Evolutionary conservation across 2,329 filamentous ascomycete genomes (phyloP), one percentile per base, ranked within the genome.

Genomic region (Aspergillus candidus): DNA sequence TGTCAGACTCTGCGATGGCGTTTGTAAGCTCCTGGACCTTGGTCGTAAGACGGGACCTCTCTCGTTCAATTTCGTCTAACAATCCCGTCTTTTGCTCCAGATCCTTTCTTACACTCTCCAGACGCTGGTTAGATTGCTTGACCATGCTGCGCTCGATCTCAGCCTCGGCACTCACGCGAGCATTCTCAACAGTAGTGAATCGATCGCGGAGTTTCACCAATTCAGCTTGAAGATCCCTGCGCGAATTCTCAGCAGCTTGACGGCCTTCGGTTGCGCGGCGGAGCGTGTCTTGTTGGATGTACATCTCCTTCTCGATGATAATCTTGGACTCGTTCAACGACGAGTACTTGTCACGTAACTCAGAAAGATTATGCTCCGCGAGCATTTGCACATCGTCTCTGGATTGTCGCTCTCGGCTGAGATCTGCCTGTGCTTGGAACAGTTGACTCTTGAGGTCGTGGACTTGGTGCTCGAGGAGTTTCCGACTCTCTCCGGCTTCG

Each of bases 291-390:
- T 96, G 90, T 61, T 97, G 91, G 4, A 87, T 84, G 62, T 97
- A 97, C 64, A 98, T 83, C 67, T 97, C 91, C 66, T 96, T 97
- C 67, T 98, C 91, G 51, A 98, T 95, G 37, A 83, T 94, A 57
- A 96, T 95, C 67, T 98, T 98, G 22, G 88, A 84, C 51, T 96
- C 89, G 57, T 95, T 95, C 30, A 97, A 75, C 30, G 81, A 79
- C 39, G 94, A 84, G 55, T 83, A 94, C 53, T 97, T 89, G 18
- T 90, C 83, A 61, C 90, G 84, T 48, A 98, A 74, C 40, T 84
- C 80, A 35, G 86, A 76, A 57, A 84, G 87, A 62, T 93, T 94
- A 69, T 95, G 90, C 55, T 96, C 89, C 4, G 87, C 83, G 45
- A 97, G 83, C 54, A 94, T 80, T 51, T 91, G 83, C 18, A 96